phyloP scores from a whole-genome alignment of 176 grass and related monocot genomes.

The Cenchrus fungigraminus region DNA sequence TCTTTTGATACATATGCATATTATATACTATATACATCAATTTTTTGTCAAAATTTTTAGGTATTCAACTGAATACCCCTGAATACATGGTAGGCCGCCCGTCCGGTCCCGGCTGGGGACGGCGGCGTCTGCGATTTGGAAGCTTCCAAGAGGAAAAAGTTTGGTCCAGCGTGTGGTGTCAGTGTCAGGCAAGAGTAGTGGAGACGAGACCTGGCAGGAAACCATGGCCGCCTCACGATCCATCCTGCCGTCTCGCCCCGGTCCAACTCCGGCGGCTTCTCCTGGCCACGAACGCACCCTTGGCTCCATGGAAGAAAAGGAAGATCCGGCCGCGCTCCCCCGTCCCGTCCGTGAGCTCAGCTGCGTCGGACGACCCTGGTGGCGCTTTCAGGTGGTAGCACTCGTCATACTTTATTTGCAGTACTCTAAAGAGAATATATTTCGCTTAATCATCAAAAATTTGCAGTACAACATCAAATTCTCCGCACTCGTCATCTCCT shows the following conservation, averaged over 20 bases:
- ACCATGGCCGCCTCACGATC: neutral
- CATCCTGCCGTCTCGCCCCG: no score
- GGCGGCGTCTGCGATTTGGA: neutral
- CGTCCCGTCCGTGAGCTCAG: neutral
- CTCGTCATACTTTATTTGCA: no score
- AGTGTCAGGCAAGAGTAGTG: neutral
- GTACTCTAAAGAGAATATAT: no score
- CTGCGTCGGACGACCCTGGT: neutral
- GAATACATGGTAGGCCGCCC: no score
- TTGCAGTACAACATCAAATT: no score
- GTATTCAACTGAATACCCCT: no score
- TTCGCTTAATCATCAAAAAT: no score
- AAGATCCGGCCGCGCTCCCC: neutral
- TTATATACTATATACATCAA: no score
- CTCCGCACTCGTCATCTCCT: no score
- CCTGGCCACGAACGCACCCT: no score
- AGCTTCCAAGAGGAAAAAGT: neutral
- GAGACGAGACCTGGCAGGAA: neutral
- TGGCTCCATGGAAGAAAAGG: neutral
- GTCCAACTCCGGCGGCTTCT: neutral
- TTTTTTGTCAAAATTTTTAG: no score
- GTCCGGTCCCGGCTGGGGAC: neutral
- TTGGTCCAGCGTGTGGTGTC: neutral
- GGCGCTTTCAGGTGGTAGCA: neutral
- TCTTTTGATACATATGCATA: no score